Conservation (phyloP, 2,329 filamentous ascomycete genomes). For the Lachnellula occidentalis region DNA sequence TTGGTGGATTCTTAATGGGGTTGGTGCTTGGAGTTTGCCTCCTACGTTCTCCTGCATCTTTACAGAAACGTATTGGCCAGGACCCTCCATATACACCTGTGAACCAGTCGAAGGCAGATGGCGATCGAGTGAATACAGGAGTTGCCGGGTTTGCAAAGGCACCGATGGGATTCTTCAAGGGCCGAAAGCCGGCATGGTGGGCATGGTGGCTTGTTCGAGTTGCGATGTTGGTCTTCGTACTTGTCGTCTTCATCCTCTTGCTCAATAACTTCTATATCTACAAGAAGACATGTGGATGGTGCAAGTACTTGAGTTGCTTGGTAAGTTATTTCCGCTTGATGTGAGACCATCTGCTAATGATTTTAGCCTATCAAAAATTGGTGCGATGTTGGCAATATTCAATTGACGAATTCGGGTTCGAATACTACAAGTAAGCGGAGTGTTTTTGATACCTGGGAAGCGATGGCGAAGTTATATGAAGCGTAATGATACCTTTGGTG, state of each 20-base stretch:
- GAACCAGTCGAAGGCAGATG: conserved; percentile 39
- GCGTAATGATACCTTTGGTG: neutral
- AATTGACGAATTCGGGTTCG: conserved; percentile 14
- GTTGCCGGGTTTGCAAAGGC: conserved; percentile 48
- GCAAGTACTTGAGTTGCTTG: conserved; percentile 90
- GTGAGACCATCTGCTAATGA: conserved; percentile 37
- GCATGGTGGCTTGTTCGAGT: conserved; percentile 88
- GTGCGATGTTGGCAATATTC: conserved; percentile 46
- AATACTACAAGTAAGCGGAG: conserved; percentile 19
- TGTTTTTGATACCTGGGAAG: conserved; percentile 21
- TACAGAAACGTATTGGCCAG: conserved; percentile 68
- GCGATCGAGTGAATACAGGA: conserved; percentile 19
- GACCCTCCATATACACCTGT: conserved; percentile 69
- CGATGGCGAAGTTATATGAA: conserved; percentile 19
- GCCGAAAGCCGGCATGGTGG: conserved; percentile 93
- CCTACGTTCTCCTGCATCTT: conserved; percentile 77
- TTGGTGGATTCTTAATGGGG: conserved; percentile 92
- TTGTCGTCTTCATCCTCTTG: conserved; percentile 81
- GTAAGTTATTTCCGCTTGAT: conserved; percentile 49
- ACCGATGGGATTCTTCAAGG: conserved; percentile 79
- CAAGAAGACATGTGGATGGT: conserved; percentile 76
- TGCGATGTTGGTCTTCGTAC: conserved; percentile 69
- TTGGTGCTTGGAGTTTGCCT: conserved; percentile 80
- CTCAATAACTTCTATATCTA: conserved; percentile 87
- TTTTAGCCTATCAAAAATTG: conserved; percentile 58